Base-by-base conservation (phyloP, 2,329 filamentous ascomycete genomes). In the Alternaria postmessia region DNA sequence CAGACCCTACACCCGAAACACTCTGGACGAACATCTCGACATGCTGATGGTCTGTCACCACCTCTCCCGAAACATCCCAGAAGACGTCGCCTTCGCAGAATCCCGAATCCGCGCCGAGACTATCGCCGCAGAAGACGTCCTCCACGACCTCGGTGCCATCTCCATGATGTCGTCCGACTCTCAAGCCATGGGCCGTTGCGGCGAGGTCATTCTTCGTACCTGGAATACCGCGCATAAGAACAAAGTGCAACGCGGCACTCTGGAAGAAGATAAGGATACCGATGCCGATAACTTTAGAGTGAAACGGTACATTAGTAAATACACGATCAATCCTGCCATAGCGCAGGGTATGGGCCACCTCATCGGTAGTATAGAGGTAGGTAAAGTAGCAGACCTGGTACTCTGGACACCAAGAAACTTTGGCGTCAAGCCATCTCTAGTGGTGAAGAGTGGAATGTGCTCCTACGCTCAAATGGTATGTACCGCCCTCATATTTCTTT, bases 11-110 rank as follows among this genome's bases (percentile, higher is more conserved):
- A 98, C 94, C 2, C 84, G 86, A 66, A 97, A 98, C 82, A 98
- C 94, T 0, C 86, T 98, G 0, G 94, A 97, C 74, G 94, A 98
- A 80, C 94, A 98, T 80, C 87, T 97, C 14, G 94, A 98, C 81
- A 98, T 98, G 94, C 83, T 97, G 47, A 97, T 97, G 94, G 93
- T 97, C 38, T 98, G 94, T 83, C 94, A 98, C 79, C 94, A 98
- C 75, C 83, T 98, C 9, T 93, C 89, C 53, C 92, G 92, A 79
- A 89, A 97, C 79, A 97, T 97, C 61, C 92, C 94, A 59, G 94
- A 98, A 81, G 94, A 98, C 76, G 91, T 98, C 14, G 93, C 94
- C 1, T 98, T 98, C 73, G 94, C 94, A 48, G 94, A 98, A 81
- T 93, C 89, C 36, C 92, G 94, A 39, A 98, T 98, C 79, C 91